These are phyloP conservation scores for Metschnikowia gelsemii DNA, from an alignment of 805 yeast genomes.

Conservation along the genomic window DNA sequence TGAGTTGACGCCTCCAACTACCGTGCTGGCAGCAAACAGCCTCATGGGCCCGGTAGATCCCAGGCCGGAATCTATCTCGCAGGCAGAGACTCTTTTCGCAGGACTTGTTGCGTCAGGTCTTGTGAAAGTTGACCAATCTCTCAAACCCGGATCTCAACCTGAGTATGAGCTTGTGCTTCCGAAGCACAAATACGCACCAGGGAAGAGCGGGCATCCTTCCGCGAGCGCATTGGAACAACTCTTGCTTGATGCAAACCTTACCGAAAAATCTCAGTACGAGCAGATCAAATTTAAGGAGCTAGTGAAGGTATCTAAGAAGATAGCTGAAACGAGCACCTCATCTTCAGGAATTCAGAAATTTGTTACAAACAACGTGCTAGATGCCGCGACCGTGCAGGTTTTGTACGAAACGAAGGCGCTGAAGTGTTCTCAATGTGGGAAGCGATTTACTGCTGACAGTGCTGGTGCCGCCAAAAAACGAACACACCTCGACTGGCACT, in stretches of 20 bases:
- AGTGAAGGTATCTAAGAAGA: slow-evolving; percentile 25
- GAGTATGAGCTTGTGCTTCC: slow-evolving; percentile 33
- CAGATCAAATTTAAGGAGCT: slow-evolving; percentile 34
- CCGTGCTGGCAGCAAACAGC: not conserved
- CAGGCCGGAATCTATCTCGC: slow-evolving; percentile 17
- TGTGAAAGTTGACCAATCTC: slow-evolving; percentile 40
- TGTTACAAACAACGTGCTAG: slow-evolving; percentile 36
- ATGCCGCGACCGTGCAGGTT: slow-evolving; percentile 32
- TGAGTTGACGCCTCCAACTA: slow-evolving; percentile 11
- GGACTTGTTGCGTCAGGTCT: slow-evolving; percentile 38
- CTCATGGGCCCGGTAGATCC: slow-evolving; percentile 15
- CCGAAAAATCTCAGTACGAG: slow-evolving; percentile 30
- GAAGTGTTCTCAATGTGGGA: slow-evolving; percentile 89
- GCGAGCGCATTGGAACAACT: slow-evolving; percentile 18
- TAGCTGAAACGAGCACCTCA: slow-evolving; percentile 1
- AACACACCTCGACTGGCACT: slow-evolving; percentile 93
- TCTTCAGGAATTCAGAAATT: slow-evolving; percentile 33
- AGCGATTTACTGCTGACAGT: slow-evolving; percentile 65
- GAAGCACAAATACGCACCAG: slow-evolving; percentile 27
- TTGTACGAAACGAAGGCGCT: slow-evolving; percentile 63
- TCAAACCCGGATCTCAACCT: slow-evolving; percentile 39
- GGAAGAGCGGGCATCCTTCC: slow-evolving; percentile 12
- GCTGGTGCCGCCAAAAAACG: slow-evolving; percentile 55
- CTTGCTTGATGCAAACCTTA: slow-evolving; percentile 15
- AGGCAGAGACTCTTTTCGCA: slow-evolving; percentile 34